A percentile compares a stretch with the other conserved stretches of the same genome.
Evolutionary conservation across 2,329 filamentous ascomycete genomes (phyloP).

Genomic region (Colletotrichum chrysophilum): DNA sequence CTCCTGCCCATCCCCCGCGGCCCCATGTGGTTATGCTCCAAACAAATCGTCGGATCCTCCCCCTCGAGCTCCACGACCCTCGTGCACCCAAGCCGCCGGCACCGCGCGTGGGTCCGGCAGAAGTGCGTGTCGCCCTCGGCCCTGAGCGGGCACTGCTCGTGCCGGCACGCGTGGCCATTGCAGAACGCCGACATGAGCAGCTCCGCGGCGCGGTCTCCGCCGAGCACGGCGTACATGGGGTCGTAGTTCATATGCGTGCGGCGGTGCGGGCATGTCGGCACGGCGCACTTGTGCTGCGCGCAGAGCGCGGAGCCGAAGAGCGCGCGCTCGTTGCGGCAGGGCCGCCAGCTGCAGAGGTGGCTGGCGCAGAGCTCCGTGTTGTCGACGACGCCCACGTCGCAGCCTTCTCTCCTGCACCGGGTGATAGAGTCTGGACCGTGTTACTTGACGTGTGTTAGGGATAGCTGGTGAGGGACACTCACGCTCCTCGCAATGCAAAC

Average conservation of each 20-base stretch:
- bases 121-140: background rate
- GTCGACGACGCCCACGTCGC: slow-evolving; percentile 9
- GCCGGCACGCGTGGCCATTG: slow-evolving; percentile 10
- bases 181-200: slow-evolving; percentile 12
- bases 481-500: slow-evolving; percentile 27
- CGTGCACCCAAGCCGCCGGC: slow-evolving; percentile 1
- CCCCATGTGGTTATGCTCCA: slow-evolving; percentile 1
- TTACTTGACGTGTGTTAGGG: background rate
- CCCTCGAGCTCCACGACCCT: background rate
- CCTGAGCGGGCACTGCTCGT: background rate
- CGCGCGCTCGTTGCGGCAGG: slow-evolving; percentile 22
- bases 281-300: slow-evolving; percentile 28
- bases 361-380: slow-evolving; percentile 21
- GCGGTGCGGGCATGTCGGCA: slow-evolving; percentile 21
- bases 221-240: background rate
- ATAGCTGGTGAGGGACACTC: slow-evolving; percentile 1
- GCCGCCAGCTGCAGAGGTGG: slow-evolving; percentile 27
- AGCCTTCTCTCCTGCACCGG: background rate
- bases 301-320: slow-evolving; percentile 22
- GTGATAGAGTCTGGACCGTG: background rate
- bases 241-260: background rate
- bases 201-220: background rate
- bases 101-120: slow-evolving; percentile 9
- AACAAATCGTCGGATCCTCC: slow-evolving; percentile 1
- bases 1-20: background rate